Base-by-base conservation (phyloP, 202 grass and related monocot genomes). In the Setaria italica region DNA sequence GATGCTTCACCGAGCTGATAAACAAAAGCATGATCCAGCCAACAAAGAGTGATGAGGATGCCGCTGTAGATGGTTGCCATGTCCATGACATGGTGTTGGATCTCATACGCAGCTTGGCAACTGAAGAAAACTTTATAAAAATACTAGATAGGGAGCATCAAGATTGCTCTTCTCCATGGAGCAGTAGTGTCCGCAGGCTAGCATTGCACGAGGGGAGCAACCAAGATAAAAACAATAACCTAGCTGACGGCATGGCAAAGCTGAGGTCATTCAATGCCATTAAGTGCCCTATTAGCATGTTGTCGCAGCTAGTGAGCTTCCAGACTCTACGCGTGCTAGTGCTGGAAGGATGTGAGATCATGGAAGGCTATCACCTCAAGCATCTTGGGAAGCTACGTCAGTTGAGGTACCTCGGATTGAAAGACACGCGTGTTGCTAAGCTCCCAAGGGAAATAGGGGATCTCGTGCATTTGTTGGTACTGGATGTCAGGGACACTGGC, bases 21-120 rank as follows among this genome's bases (percentile, higher is more conserved):
- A 85, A 85, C 17, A 85, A 2, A 46, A 76, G 25, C 14, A 75
- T 85, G 74, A 63, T 85, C 20, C 82, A 85, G 4, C 57, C 82
- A 35, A n/a, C 7, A 6, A 17, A 19, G 2, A 35, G 2, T 4
- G 15, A 39, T 7, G 33, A 67, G 14, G 14, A 65, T 4, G 13
- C 7, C 1, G 3, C 9, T 13, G 48, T 51, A 2, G 2, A 51
- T 53, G 33, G 46, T 0, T 85, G 82, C 17, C 29, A 14, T 21
- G 4, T 85, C 2, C 82, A 85, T 20, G 54, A 75, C 5, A 77
- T 85, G 82, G 48, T 85, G 5, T 42, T 65, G 3, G 54, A 85
- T 30, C 45, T 85, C 29, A 77, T 85, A 11, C 55, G 58, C 7
- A 57, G 14, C 19, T 32, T 76, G 55, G 57, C 82, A 62, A 54